Conservation (phyloP, 345 rosid genomes). For the Raphanus sativus region DNA sequence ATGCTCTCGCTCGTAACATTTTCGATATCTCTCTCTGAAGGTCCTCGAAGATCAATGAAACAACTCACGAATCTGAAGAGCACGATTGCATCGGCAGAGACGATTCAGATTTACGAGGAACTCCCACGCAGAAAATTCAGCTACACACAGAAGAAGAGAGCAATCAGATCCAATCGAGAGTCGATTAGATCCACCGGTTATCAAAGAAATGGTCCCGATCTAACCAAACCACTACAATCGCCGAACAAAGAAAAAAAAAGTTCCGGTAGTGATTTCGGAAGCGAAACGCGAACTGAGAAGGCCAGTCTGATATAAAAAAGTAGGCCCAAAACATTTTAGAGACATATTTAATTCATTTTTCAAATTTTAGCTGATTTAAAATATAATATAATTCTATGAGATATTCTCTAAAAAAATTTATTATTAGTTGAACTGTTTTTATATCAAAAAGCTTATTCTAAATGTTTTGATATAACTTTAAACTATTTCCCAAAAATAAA, state of each 20-base stretch:
- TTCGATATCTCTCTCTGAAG: conserved; percentile 19
- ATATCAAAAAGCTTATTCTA: no score
- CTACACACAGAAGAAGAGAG: not conserved
- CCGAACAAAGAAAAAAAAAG: conserved; percentile 4
- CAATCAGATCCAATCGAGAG: conserved; percentile 32
- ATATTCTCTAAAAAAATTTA: no score
- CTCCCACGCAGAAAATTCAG: conserved; percentile 2
- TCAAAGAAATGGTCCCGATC: not conserved
- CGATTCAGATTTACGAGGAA: conserved; percentile 12
- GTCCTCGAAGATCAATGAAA: conserved; percentile 16
- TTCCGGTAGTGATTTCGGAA: conserved; percentile 17
- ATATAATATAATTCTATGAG: no score
- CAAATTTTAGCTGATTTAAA: no score
- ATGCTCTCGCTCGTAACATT: conserved; percentile 90
- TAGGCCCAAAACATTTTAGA: conserved; percentile 9
- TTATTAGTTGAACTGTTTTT: no score
- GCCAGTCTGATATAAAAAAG: conserved; percentile 12
- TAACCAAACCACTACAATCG: conserved; percentile 22
- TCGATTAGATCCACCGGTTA: conserved; percentile 22
- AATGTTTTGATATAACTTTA: no score
- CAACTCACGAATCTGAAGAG: conserved; percentile 5
- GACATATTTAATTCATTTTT: no score
- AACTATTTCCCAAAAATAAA: no score
- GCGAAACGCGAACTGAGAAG: not conserved
- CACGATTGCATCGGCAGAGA: conserved; percentile 9